Conservation (phyloP, 2,329 filamentous ascomycete species). For the Neonectria punicea region DNA sequence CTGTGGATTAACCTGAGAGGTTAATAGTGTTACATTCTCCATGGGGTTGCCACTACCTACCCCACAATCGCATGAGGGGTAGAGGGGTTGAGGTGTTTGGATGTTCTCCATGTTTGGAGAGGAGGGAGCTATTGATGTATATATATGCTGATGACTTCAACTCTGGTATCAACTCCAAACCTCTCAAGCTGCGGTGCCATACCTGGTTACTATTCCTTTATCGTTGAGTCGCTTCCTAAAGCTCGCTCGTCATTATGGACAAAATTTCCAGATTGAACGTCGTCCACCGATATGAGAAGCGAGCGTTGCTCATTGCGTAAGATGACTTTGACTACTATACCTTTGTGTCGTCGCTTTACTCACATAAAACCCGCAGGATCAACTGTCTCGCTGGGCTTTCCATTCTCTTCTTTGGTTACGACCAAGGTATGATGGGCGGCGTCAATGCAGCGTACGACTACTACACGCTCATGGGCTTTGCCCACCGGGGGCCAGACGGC, state of each 20-base stretch:
- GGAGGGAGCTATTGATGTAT: background rate
- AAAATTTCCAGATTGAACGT: conserved; percentile 20
- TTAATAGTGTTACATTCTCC: background rate
- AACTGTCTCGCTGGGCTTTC: no score
- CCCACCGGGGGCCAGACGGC: no score
- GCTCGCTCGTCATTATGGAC: background rate
- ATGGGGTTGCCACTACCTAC: background rate
- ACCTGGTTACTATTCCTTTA: background rate
- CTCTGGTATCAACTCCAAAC: background rate
- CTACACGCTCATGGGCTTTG: no score
- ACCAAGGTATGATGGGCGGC: conserved; percentile 39
- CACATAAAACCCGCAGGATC: background rate
- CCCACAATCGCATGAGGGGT: background rate
- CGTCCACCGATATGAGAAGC: conserved; percentile 36
- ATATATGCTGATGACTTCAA: background rate
- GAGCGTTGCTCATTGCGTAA: conserved; percentile 36
- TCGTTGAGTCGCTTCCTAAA: background rate
- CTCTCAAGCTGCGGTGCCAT: background rate
- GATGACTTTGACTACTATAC: background rate
- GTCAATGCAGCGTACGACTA: conserved; percentile 25
- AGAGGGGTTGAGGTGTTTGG: no score
- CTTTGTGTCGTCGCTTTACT: background rate
- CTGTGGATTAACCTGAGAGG: background rate
- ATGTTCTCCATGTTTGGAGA: background rate
- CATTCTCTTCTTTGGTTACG: conserved; percentile 21